phyloP scores from a whole-genome alignment of 2,329 filamentous ascomycete genomes.

The Falciphora oryzae region DNA sequence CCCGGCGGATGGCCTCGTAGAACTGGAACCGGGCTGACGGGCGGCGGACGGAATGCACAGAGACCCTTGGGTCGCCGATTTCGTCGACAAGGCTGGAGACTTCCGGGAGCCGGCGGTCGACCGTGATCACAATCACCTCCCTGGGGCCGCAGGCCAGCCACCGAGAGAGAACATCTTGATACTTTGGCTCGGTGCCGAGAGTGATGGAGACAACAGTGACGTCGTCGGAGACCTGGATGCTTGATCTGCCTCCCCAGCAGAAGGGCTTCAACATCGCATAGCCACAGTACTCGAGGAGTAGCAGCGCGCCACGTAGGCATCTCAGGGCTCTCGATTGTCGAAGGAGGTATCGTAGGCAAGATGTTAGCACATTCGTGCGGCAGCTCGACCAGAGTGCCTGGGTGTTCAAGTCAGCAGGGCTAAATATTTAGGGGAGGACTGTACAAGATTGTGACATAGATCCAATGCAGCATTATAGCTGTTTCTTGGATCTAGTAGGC shows the following conservation, averaged over 20 bases:
- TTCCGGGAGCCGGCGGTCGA: background rate
- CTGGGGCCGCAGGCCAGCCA: background rate
- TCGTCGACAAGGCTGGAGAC: background rate
- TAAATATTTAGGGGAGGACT: too few species aligned
- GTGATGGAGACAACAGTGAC: background rate
- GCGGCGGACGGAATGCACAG: background rate
- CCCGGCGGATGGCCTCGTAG: background rate
- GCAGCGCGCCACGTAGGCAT: background rate
- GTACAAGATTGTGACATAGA: too few species aligned
- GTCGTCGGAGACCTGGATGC: background rate
- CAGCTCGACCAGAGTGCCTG: too few species aligned
- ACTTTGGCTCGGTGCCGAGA: background rate
- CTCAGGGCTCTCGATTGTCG: background rate
- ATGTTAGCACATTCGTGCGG: too few species aligned
- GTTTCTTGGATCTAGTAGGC: too few species aligned
- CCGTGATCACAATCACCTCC: background rate
- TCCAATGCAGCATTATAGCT: too few species aligned
- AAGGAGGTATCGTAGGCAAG: too few species aligned
- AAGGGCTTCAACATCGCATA: background rate
- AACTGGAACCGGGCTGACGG: background rate
- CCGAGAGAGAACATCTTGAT: background rate
- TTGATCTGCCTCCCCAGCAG: background rate
- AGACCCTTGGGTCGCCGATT: background rate
- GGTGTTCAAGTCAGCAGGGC: too few species aligned
- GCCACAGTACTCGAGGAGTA: constrained; percentile 1